Conservation (phyloP, 139 green algal species). For the Chlamydomonas sphaeroides region DNA sequence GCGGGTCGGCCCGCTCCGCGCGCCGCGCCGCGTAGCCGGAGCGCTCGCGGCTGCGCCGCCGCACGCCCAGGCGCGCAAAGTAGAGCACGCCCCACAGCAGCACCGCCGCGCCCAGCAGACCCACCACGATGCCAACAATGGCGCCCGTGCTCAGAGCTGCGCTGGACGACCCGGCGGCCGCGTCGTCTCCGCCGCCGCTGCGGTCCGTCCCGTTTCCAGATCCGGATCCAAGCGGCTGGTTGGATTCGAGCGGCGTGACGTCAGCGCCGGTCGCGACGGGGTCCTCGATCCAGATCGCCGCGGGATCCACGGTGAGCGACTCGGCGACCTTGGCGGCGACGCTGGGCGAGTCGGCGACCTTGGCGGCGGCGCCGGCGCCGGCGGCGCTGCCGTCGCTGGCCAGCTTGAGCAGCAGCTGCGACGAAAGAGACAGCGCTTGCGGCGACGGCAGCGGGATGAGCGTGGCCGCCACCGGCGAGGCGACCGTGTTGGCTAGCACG, state of each 20-base stretch:
- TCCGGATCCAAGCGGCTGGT: too few relatives aligned
- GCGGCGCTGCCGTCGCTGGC: background rate
- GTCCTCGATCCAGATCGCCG: conserved; percentile 1
- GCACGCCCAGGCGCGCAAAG: background rate
- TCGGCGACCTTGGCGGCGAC: background rate
- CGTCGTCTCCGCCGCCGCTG: background rate
- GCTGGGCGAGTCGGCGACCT: too few relatives aligned
- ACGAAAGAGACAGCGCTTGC: conserved; percentile 3
- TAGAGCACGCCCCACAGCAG: conserved; percentile 10
- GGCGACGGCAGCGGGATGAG: background rate
- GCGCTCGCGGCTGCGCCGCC: background rate
- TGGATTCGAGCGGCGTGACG: too few relatives aligned
- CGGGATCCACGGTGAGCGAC: background rate
- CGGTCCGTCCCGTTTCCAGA: too few relatives aligned
- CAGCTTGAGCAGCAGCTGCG: background rate
- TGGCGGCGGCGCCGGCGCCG: too few relatives aligned
- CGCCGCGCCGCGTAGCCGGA: background rate
- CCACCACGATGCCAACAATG: conserved; percentile 16
- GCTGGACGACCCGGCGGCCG: background rate
- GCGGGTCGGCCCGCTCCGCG: background rate
- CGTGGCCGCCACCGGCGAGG: background rate
- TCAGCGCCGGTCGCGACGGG: background rate
- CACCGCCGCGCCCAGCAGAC: background rate
- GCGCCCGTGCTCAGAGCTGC: background rate
- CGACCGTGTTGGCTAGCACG: conserved; percentile 4